Evolutionary conservation across 495 filamentous ascomycete species (phyloP).

Genomic region (Penicillium robsamsonii): DNA sequence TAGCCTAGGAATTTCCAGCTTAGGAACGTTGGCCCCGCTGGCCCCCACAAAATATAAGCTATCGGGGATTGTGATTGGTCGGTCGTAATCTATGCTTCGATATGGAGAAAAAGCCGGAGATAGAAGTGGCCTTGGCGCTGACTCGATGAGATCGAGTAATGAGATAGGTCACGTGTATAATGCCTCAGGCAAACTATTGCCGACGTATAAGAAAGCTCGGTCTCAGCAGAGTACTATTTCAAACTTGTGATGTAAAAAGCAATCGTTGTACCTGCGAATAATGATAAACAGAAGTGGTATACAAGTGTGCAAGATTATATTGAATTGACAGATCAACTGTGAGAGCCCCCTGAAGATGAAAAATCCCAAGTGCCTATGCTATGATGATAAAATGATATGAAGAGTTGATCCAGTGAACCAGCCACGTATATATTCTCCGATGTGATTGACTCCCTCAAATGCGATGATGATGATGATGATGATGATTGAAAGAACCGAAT

Average conservation of each 20-base stretch:
- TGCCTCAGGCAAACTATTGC: not conserved
- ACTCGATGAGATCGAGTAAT: conserved; percentile 49
- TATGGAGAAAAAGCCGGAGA: conserved; percentile 18
- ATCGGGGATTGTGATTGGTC: conserved; percentile 7
- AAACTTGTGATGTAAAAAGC: not conserved
- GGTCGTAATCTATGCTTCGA: conserved; percentile 22
- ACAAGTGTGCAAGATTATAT: not conserved
- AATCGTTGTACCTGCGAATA: not conserved
- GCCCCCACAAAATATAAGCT: not conserved
- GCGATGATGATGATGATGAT: conserved; percentile 20
- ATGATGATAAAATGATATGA: conserved; percentile 13
- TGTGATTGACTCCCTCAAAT: conserved; percentile 31
- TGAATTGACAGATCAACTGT: conserved; percentile 15
- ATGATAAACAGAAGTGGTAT: not conserved
- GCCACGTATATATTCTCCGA: conserved; percentile 24
- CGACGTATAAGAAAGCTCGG: not conserved
- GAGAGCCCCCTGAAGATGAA: conserved; percentile 9
- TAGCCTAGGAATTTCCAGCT: conserved; percentile 12
- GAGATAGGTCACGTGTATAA: not conserved
- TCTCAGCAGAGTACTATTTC: not conserved
- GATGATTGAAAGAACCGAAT: conserved; percentile 14
- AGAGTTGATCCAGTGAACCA: conserved; percentile 28
- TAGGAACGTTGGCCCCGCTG: not conserved
- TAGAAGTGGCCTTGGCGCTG: conserved; percentile 22
- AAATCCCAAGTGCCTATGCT: conserved; percentile 1